Base-by-base conservation (phyloP, 2,329 filamentous ascomycete genomes). In the Xenosphaeropsis pyriputrescens region DNA sequence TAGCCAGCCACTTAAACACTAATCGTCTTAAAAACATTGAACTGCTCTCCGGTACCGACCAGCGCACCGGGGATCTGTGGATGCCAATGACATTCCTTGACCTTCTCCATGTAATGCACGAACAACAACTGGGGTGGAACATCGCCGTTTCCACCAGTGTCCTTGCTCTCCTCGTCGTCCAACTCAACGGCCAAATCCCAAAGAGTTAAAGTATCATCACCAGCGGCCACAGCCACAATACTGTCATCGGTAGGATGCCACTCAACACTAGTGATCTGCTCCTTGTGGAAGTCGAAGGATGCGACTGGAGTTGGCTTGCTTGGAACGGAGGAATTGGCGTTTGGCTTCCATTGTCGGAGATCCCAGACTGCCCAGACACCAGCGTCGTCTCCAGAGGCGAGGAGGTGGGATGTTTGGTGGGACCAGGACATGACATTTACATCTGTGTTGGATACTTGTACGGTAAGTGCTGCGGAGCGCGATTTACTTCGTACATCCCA, bases 381-480 rank as follows among this genome's bases (percentile, higher is more conserved):
- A 54, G 95, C 85, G 53, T 98, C 91, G 44, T 84, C 86, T 33
- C 91, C 91, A 0, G 88, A 86, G 1, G 89, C 89, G 29, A 98
- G 75, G 29, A 98, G 73, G 58, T 96, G 86, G 16, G 78, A 75
- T 1, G 88, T 94, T 60, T 88, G 79, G 33, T 72, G 74, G 29
- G 86, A 94, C 91, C 91, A 98, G 43, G 83, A 91, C 63, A 96
- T 81, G 43, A 98, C 91, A 56, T 98, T 98, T 53, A 96, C 85
- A 53, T 98, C 91, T 36, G 78, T 77, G 39, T 75, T 67, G 55
- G 82, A 91, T 46, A 91, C 79, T 54, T 85, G 75, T 41, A 96
- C 81, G 39, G 80, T 85, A 43, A 98, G 72, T 33, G 86, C 88
- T n/a, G 86, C 76, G 55, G 81, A 83, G 45, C 84, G 79, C 46